Evolutionary conservation across 2,329 filamentous ascomycete genomes (phyloP), one percentile per base, ranked within the genome.

Genomic region (Colletotrichum liaoningense): DNA sequence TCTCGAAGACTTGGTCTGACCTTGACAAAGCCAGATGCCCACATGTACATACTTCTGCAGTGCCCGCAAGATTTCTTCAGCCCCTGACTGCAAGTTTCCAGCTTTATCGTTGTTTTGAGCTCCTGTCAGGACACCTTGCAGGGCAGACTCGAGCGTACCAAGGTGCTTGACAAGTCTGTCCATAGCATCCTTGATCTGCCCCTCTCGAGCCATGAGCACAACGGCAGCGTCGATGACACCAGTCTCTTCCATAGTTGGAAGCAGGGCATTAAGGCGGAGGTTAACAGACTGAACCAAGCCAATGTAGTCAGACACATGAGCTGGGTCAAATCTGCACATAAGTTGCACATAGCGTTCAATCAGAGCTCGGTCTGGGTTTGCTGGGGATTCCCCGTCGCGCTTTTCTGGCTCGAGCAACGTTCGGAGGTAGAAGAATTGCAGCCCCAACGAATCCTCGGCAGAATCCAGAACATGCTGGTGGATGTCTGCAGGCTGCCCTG

Each of bases 21-120:
- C 91, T 82, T 97, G 94, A 78, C 97, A 98, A 14, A 99, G 86
- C 97, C 97, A 99, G 63, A 97, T 96, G 16, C 97, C 97, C 1
- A 99, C 94, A 75, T 95, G 93, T 1, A 93, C 91, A 82, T 98
- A 98, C 80, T 97, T 98, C 74, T 97, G 92, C 22, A 99, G 85
- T 0, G 93, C 92, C 70, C 91, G 89, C 4, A 98, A 87, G 1
- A 98, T 87, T 69, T 95, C 93, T 69, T 93, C 90, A 0, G 93
- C 90, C 0, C 93, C 90, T 75, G 93, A 90, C 72, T 91, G 89
- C 2, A 92, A 75, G 38, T 85, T 79, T 1, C 85, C 82, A 1
- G 87, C 19, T 19, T 49, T 84, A 1, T 87, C 86, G 33, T 88
- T 88, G 1, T 91, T 87, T 5, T 86, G 84, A 0, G 87, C 86